Evolutionary conservation across 495 filamentous ascomycete genomes (phyloP).

Genomic region (Penicillium flavigenum): DNA sequence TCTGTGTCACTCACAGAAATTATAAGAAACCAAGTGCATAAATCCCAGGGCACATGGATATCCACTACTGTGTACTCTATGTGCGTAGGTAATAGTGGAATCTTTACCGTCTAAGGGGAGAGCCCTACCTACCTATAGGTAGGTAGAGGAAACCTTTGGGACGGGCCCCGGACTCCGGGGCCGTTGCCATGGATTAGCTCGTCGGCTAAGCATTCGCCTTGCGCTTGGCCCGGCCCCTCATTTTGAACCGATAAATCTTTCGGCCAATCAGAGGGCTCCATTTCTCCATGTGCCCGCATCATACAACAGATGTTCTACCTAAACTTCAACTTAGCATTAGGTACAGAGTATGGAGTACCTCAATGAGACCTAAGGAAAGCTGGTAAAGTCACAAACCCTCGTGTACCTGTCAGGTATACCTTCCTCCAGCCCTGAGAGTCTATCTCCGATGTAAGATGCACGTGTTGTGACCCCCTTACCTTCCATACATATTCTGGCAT

Average conservation of each 20-base stretch:
- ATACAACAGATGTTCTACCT: background rate
- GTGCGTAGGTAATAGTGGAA: no score
- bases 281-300: background rate
- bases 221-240: background rate
- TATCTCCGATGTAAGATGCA: slow-evolving; percentile 3
- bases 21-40: background rate
- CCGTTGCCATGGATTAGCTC: background rate
- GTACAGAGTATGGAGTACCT: background rate
- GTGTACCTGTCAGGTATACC: background rate
- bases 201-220: background rate
- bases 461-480: background rate
- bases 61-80: no score
- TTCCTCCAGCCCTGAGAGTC: background rate
- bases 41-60: no score
- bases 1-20: background rate
- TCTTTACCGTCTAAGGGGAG: no score
- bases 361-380: background rate
- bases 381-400: background rate
- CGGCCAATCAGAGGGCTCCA: background rate
- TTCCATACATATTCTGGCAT: background rate
- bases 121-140: no score
- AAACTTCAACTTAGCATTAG: background rate
- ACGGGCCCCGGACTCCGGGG: no score
- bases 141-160: no score
- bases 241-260: background rate